These are phyloP conservation scores for Trichaptum fuscoviolaceum DNA, from an alignment of 768 basidiomycete genomes.

Conservation along the genomic window DNA sequence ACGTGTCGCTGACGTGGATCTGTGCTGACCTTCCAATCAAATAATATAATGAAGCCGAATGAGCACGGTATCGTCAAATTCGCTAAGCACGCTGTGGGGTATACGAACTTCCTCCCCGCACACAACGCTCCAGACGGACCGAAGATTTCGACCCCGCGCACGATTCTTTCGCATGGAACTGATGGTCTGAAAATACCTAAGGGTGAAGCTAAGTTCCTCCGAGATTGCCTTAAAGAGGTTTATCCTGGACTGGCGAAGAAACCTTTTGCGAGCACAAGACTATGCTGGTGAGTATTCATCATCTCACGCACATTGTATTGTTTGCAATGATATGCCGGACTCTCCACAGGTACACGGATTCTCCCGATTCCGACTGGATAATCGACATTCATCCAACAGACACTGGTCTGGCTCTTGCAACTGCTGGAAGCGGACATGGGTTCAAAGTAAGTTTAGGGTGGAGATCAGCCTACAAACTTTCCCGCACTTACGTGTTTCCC, in stretches of 20 bases:
- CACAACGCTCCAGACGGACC: conserved; percentile 21
- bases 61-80: conserved; percentile 67
- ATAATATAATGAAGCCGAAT: conserved; percentile 47
- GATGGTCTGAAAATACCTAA: conserved; percentile 65
- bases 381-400: conserved; percentile 68
- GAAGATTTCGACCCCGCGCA: conserved; percentile 71
- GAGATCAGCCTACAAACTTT: conserved; percentile 3
- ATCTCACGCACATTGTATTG: conserved; percentile 1
- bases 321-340: not conserved
- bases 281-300: conserved; percentile 71
- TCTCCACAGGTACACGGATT: conserved; percentile 76
- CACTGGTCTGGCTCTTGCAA: conserved; percentile 67
- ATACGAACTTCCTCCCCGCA: conserved; percentile 37
- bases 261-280: conserved; percentile 63
- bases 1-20: not conserved
- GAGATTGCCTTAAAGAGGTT: conserved; percentile 45
- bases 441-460: conserved; percentile 55
- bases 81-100: conserved; percentile 72
- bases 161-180: conserved; percentile 51
- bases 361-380: conserved; percentile 83
- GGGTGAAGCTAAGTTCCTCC: conserved; percentile 42
- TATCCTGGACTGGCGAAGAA: conserved; percentile 77
- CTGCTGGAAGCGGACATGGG: conserved; percentile 84
- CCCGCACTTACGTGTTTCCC: conserved; percentile 5
- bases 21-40: not conserved